Evolutionary conservation across 2,329 filamentous ascomycete species (phyloP), one percentile per base, ranked within the genome.

Genomic region (Trichoderma gracile): DNA sequence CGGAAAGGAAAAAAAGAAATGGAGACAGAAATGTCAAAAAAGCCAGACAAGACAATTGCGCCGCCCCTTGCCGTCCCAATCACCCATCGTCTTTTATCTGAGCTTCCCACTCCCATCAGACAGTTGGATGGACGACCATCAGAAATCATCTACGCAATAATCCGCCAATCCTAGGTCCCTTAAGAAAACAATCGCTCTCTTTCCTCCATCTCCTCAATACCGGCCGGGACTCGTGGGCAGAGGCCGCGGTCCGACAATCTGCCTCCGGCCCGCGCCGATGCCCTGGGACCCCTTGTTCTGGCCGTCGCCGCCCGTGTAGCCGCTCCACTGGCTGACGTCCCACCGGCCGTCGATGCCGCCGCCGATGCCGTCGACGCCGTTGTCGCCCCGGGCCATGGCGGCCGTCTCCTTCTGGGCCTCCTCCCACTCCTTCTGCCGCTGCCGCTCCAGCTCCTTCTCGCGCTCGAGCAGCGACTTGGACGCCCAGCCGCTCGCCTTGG

Each of bases 371-470:
- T 89, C 86, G 15, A 84, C 81, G 17, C 81, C 81, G 10, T 81
- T 54, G 19, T 60, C 49, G 21, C 82, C 1, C 77, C 76, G 81
- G 6, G 81, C 79, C 0, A 84, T 82, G 63, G 82, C 82, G 23
- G 85, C 84, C 19, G 86, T 84, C 68, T 85, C 86, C 71, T 86
- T 81, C 76, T 94, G 91, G 1, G 86, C 80, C 67, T 90, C 86
- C 74, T 95, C 91, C 91, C 91, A 93, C 74, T 93, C 90, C 63
- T 82, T 83, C 77, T 93, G 90, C 15, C 90, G 81, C 78, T 92
- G 86, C 9, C 90, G 82, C 76, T 93, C 90, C 73, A 89, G 81
- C 74, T 93, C 90, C 89, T 93, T 92, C 76, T 93, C 90, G 30
- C 89, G 85, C 77, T 93, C 90, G 1, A 93, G 82, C 10, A 93